Conservation (phyloP, 768 basidiomycete genomes). For the Auricularia cornea region DNA sequence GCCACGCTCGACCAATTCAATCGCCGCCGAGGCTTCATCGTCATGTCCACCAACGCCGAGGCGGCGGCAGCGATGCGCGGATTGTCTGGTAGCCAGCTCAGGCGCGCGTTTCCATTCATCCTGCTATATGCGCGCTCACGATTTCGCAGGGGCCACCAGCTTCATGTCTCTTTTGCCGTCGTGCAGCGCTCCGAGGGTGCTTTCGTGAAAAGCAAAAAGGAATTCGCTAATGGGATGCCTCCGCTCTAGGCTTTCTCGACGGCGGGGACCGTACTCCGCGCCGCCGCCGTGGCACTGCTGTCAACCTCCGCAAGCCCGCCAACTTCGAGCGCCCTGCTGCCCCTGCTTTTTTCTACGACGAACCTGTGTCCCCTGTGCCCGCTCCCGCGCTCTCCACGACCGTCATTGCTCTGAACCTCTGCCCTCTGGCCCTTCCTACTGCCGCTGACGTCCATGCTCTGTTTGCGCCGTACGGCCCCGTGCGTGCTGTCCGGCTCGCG, state of each 20-base stretch:
- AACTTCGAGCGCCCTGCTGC: too few relatives aligned
- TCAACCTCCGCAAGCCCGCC: not conserved
- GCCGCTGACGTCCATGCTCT: slow-evolving; percentile 2
- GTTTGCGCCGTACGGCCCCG: slow-evolving; percentile 2
- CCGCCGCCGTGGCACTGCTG: not conserved
- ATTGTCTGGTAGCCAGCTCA: not conserved
- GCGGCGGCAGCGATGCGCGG: slow-evolving; percentile 5
- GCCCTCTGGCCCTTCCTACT: slow-evolving; percentile 1
- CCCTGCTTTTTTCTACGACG: too few relatives aligned
- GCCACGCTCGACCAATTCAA: slow-evolving; percentile 10
- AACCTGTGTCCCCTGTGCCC: too few relatives aligned
- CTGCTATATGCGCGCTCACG: too few relatives aligned
- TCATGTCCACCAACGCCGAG: slow-evolving; percentile 7
- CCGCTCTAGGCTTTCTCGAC: slow-evolving; percentile 9
- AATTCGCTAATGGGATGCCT: too few relatives aligned
- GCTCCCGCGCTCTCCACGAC: too few relatives aligned
- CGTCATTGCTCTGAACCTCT: slow-evolving; percentile 13
- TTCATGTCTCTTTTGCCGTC: slow-evolving; percentile 11
- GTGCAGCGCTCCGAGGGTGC: slow-evolving; percentile 8
- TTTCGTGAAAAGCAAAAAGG: not conserved
- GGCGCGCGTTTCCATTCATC: not conserved
- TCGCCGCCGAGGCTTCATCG: slow-evolving; percentile 10
- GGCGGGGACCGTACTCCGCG: slow-evolving; percentile 13
- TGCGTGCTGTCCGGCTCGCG: slow-evolving; percentile 1
- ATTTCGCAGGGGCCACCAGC: slow-evolving; percentile 10